Evolutionary conservation across 2,329 filamentous ascomycete genomes (phyloP).

Genomic region (Chaetothyriales sp.): DNA sequence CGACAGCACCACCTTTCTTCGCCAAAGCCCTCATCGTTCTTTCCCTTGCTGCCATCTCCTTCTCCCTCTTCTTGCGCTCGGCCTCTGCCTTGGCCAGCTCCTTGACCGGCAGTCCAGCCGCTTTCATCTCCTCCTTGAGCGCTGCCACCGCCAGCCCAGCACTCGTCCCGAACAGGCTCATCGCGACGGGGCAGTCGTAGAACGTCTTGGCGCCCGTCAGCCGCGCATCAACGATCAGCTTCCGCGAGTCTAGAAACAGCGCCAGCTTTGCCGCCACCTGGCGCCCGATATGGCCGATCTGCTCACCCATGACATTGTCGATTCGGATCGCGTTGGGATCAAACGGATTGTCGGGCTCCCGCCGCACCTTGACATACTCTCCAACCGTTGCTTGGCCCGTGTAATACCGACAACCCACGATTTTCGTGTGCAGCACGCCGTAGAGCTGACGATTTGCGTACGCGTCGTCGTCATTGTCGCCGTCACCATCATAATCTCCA

Average conservation of each 20-base stretch:
- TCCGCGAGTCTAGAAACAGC: slow-evolving; percentile 37
- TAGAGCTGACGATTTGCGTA: slow-evolving; percentile 25
- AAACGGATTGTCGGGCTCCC: slow-evolving; percentile 55
- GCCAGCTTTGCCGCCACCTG: slow-evolving; percentile 55
- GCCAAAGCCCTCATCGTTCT: slow-evolving; percentile 7
- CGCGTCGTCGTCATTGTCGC: slow-evolving; percentile 23
- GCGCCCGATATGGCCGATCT: slow-evolving; percentile 66
- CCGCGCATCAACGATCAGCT: slow-evolving; percentile 51
- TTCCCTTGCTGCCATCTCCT: slow-evolving; percentile 32
- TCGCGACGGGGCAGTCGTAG: slow-evolving; percentile 57
- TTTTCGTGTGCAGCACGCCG: slow-evolving; percentile 36
- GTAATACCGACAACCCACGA: slow-evolving; percentile 50
- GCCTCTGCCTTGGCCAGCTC: slow-evolving; percentile 38
- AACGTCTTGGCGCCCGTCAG: slow-evolving; percentile 50
- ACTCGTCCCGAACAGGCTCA: slow-evolving; percentile 55
- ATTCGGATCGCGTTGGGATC: slow-evolving; percentile 65
- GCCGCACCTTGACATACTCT: slow-evolving; percentile 46
- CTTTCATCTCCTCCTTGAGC: slow-evolving; percentile 48
- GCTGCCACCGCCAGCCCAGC: slow-evolving; percentile 36
- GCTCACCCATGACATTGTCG: slow-evolving; percentile 56
- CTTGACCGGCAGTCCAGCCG: slow-evolving; percentile 45
- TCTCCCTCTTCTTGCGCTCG: slow-evolving; percentile 39
- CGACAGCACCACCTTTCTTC: slow-evolving; percentile 9
- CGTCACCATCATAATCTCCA: too few species aligned
- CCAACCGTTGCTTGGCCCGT: slow-evolving; percentile 45